phyloP scores from a whole-genome alignment of 2,329 filamentous ascomycete species.

The Nemania sp. region DNA sequence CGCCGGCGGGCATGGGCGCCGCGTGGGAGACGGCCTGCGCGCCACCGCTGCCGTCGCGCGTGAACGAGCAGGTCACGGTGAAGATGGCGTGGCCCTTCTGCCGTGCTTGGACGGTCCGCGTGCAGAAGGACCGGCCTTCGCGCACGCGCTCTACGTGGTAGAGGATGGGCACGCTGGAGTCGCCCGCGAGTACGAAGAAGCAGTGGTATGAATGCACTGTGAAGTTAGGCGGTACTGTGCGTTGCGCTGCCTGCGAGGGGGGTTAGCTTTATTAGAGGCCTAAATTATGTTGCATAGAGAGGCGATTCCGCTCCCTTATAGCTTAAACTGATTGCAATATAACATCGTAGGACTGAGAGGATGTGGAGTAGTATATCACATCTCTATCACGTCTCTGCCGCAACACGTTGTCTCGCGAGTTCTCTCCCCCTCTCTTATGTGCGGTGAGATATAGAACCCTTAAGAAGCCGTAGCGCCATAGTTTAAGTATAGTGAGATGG shows the following conservation, averaged over 20 bases:
- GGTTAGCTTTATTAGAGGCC: conserved; percentile 14
- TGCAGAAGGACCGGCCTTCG: conserved; percentile 89
- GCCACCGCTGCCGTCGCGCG: conserved; percentile 71
- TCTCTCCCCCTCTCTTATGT: neutral
- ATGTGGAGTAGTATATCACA: neutral
- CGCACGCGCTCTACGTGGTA: conserved; percentile 96
- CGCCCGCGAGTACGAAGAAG: conserved; percentile 96
- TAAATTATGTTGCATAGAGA: neutral
- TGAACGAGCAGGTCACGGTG: conserved; percentile 93
- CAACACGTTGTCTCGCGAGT: neutral
- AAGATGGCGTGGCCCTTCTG: conserved; percentile 93
- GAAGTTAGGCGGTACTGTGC: conserved; percentile 84
- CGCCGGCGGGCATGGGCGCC: conserved; percentile 64
- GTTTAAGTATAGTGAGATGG: neutral
- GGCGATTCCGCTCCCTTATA: neutral
- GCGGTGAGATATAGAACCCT: neutral
- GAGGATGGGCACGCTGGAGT: conserved; percentile 84
- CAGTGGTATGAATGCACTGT: conserved; percentile 97
- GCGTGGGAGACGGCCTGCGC: conserved; percentile 72
- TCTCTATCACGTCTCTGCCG: neutral
- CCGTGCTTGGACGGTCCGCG: conserved; percentile 93
- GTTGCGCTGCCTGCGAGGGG: conserved; percentile 76
- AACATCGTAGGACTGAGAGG: neutral
- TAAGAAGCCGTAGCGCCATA: neutral
- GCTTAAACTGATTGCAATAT: neutral